Conservation (phyloP, 1,284 basidiomycete species). For the Apiotrichum gamsii region DNA sequence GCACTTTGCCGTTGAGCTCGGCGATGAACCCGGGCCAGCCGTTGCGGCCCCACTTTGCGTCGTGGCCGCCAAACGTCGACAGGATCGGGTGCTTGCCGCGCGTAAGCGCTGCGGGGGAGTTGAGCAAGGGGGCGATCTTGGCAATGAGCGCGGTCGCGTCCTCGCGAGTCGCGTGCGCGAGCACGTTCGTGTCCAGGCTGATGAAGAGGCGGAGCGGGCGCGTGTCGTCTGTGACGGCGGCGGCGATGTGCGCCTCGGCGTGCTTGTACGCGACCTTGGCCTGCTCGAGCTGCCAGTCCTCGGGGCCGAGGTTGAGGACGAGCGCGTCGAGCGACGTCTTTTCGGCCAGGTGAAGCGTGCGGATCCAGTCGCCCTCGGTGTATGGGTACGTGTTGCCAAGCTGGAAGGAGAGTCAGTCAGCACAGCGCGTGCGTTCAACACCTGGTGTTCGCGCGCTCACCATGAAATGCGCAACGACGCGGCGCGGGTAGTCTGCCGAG, state of each 20-base stretch:
- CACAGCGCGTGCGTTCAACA: not conserved
- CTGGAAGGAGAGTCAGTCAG: slow-evolving; percentile 18
- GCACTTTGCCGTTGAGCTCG: slow-evolving; percentile 18
- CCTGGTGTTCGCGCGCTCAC: slow-evolving; percentile 20
- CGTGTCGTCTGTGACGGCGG: not conserved
- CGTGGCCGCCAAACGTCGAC: slow-evolving; percentile 41
- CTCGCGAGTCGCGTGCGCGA: slow-evolving; percentile 20
- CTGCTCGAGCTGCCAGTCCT: slow-evolving; percentile 45
- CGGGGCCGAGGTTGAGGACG: slow-evolving; percentile 45
- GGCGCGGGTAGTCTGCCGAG: slow-evolving; percentile 1
- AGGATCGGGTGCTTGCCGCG: slow-evolving; percentile 26
- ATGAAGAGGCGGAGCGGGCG: slow-evolving; percentile 34
- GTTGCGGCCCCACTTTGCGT: slow-evolving; percentile 26
- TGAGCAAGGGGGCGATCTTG: slow-evolving; percentile 18
- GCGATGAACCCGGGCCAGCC: slow-evolving; percentile 36
- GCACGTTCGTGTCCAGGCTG: slow-evolving; percentile 45
- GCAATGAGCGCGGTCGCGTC: slow-evolving; percentile 23
- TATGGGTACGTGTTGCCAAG: slow-evolving; percentile 47
- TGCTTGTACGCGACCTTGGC: slow-evolving; percentile 34
- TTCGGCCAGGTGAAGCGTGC: slow-evolving; percentile 36
- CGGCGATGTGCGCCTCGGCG: slow-evolving; percentile 1
- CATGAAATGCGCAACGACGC: slow-evolving; percentile 48
- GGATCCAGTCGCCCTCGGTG: slow-evolving; percentile 36
- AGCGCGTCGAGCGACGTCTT: slow-evolving; percentile 44
- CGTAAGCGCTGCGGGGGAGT: slow-evolving; percentile 11